Percentiles rank a stretch among this genome's conserved stretches.
Evolutionary conservation across 2,329 filamentous ascomycete genomes (phyloP).

Genomic region (Myrmaecium sp.): DNA sequence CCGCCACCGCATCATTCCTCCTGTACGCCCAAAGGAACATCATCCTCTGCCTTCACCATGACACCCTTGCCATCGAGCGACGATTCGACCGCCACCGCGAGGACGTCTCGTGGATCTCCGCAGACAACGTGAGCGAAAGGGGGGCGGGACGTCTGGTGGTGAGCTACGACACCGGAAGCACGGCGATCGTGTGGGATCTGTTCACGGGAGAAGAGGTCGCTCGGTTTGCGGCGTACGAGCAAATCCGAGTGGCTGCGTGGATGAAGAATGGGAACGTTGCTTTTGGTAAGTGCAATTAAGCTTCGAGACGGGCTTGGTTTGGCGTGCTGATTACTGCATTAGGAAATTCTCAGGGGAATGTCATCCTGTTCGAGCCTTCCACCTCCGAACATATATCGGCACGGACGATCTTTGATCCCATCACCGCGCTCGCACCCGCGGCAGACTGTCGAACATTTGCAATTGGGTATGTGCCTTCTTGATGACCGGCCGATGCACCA

Average conservation of each 20-base stretch:
- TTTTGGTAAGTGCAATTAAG: slow-evolving; percentile 52
- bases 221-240: slow-evolving; percentile 82
- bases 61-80: slow-evolving; percentile 76
- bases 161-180: slow-evolving; percentile 82
- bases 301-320: slow-evolving; percentile 1
- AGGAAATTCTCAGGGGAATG: slow-evolving; percentile 86
- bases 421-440: slow-evolving; percentile 82
- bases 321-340: slow-evolving; percentile 2
- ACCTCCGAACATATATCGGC: slow-evolving; percentile 86
- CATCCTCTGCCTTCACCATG: slow-evolving; percentile 80
- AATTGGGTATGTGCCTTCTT: slow-evolving; percentile 53
- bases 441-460: slow-evolving; percentile 88
- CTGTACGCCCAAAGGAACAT: slow-evolving; percentile 71
- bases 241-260: slow-evolving; percentile 72
- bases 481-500: slow-evolving; percentile 1
- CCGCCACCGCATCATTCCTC: slow-evolving; percentile 79
- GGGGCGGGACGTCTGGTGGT: slow-evolving; percentile 75
- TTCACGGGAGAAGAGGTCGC: slow-evolving; percentile 81
- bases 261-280: slow-evolving; percentile 95
- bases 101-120: slow-evolving; percentile 66
- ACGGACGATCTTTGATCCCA: slow-evolving; percentile 83
- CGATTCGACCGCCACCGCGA: slow-evolving; percentile 72
- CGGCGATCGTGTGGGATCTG: slow-evolving; percentile 92
- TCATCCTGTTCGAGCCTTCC: slow-evolving; percentile 85
- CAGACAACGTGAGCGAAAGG: slow-evolving; percentile 79